Conservation (phyloP, 176 grass and related monocot species). For the Dactylis glomerata region DNA sequence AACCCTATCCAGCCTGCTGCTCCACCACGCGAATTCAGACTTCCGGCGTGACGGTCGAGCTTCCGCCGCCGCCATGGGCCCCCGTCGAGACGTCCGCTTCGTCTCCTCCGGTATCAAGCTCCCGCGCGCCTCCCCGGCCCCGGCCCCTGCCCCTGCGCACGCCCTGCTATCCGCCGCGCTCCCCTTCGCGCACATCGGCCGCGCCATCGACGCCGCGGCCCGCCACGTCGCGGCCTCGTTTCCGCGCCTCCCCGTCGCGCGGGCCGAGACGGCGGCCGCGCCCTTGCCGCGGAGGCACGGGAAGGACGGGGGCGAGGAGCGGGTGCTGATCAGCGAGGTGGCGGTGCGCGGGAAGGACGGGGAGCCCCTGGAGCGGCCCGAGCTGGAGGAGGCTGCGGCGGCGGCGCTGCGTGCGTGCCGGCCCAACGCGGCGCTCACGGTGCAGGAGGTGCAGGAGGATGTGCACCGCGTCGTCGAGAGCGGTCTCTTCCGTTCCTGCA, state of each 20-base stretch:
- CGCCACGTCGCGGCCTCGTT: slow-evolving; percentile 22
- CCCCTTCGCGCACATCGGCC: slow-evolving; percentile 72
- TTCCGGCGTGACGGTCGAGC: background rate
- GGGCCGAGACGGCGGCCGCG: slow-evolving; percentile 24
- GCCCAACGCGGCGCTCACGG: slow-evolving; percentile 86
- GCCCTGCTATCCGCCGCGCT: slow-evolving; percentile 54
- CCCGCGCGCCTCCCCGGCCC: background rate
- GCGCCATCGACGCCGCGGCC: slow-evolving; percentile 38
- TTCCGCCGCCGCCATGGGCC: slow-evolving; percentile 17
- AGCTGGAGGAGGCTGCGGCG: slow-evolving; percentile 66
- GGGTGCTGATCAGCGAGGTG: slow-evolving; percentile 92
- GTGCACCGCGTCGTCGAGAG: slow-evolving; percentile 89
- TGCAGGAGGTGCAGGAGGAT: slow-evolving; percentile 91
- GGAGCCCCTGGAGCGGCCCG: slow-evolving; percentile 67
- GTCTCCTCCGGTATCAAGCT: slow-evolving; percentile 62
- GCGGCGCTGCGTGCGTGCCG: slow-evolving; percentile 68
- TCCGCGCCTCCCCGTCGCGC: slow-evolving; percentile 25
- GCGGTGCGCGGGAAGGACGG: slow-evolving; percentile 79
- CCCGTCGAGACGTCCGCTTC: slow-evolving; percentile 27
- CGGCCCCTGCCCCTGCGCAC: background rate
- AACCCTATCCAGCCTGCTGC: background rate
- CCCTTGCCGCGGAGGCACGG: slow-evolving; percentile 48
- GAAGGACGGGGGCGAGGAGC: slow-evolving; percentile 71
- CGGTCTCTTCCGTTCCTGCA: slow-evolving; percentile 74
- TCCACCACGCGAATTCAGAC: background rate